Base-by-base conservation (phyloP, 2,329 filamentous ascomycete genomes). In the Phialophora chinensis region DNA sequence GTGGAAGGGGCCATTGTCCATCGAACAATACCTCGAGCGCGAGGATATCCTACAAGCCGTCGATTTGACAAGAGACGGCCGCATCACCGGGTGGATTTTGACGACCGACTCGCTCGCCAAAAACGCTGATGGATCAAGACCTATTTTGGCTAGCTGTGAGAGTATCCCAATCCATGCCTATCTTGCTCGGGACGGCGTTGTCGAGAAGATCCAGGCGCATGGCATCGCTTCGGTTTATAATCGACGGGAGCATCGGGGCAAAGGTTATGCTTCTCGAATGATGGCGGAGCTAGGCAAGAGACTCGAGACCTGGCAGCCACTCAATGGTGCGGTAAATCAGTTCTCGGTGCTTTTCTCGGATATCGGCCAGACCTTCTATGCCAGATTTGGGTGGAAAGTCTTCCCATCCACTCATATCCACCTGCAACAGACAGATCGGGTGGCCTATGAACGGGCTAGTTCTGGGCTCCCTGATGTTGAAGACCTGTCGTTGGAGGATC, bases 301-400 rank as follows among this genome's bases (percentile, higher is more conserved):
- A 61, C 73, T 88, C 50, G 80, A 82, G 68, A 83, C 79, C 2
- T 85, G 85, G 79, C 84, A 87, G 71, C 78, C 74, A 78, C 44
- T 76, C 79, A 68, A 71, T 54, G 74, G 75, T 23, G 75, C 76
- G 71, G 77, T 75, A 75, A 83, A 76, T 69, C 78, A 87, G 14
- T 95, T 94, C 77, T 93, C 91, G 0, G 86, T 96, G 7, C 83
- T 97, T 8, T 97, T 89, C 78, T 96, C 92, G 8, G 92, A 96
- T 73, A 93, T 96, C 70, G 92, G 93, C 23, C 90, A 92, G 81
- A 81, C 82, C 47, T 97, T 93, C 78, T 97, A 97, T 79, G 86
- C 90, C 3, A 83, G 82, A 35, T 84, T 87, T 69, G 92, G 92
- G 54, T 97, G 93, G 93, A 84, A 87, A 57, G 84, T 88, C 0